Evolutionary conservation across 371 early-diverging fungal species (phyloP), one percentile per base, ranked within the genome.

Genomic region (Apophysomyces elegans): DNA sequence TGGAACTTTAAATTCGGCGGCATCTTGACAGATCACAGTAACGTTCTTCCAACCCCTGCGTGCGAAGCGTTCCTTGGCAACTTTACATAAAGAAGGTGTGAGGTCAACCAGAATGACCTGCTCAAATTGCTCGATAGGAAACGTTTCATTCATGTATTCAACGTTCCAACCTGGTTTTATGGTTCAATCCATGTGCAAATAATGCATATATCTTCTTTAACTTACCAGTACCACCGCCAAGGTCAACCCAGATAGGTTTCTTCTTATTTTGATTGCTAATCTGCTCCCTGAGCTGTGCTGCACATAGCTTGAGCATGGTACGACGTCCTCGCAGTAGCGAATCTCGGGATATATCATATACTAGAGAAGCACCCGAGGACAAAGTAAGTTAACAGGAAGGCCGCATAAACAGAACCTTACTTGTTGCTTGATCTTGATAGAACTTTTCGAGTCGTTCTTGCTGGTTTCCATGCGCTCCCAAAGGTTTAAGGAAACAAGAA

Each of bases 191-290:
- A 16, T 36, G 13, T 6, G 44, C 16, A 63, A 59, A 43, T 18
- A 46, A 32, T 16, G 38, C 32, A 47, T 26, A 32, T 11, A 50
- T 39, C 0, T 45, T 14, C 11, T 41, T 11, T 11, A 1, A 4
- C 63, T 74, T 84, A 83, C 91, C 94, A 32, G 95, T 94, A 35
- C 95, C 95, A 56, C 93, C 93, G 64, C 95, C 95, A 57, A 94
- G 76, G 64, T 94, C 95, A 57, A 94, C 77, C 93, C 95, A 94
- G 54, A 88, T 73, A 13, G 86, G 87, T 7, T 72, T 77, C 13
- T 69, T 74, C 7, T 39, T 43, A 58, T 54, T 11, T n/a, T 61
- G 14, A 18, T 50, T 61, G 41, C 75, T 77, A 26, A 81, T 67
- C 50, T 80, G 83, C 46, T 82, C 83, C 62, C 76, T 83, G 2